phyloP scores from a whole-genome alignment of 2,329 filamentous ascomycete species.

The Cladophialophora exuberans region DNA sequence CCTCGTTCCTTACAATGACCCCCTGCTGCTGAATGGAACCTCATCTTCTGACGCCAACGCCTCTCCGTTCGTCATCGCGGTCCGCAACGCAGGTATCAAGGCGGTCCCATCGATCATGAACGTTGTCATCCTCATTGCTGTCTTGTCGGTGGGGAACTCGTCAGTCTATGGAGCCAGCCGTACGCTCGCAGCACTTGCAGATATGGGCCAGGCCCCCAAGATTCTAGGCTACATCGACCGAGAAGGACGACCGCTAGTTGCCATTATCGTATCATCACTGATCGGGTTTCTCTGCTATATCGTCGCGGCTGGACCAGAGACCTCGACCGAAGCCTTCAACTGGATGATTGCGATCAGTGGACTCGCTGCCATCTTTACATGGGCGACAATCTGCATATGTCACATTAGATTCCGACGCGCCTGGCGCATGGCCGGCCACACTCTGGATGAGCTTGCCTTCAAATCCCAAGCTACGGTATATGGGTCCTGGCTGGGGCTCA shows the following conservation, averaged over 20 bases:
- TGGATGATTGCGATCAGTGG: constrained; percentile 81
- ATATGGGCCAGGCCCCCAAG: constrained; percentile 79
- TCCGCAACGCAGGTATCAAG: constrained; percentile 78
- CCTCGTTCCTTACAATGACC: constrained; percentile 74
- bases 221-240: constrained; percentile 81
- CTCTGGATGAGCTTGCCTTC: constrained; percentile 67
- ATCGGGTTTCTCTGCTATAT: constrained; percentile 79
- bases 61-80: constrained; percentile 92
- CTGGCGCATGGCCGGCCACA: constrained; percentile 62
- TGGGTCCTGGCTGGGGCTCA: constrained; percentile 66
- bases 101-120: constrained; percentile 90
- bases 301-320: constrained; percentile 56
- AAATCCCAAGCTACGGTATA: constrained; percentile 61
- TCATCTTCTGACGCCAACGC: constrained; percentile 69
- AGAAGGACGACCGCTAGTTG: constrained; percentile 75
- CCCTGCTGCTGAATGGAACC: constrained; percentile 61
- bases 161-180: constrained; percentile 89
- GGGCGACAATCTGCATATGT: constrained; percentile 67
- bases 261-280: constrained; percentile 68
- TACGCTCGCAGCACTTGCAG: constrained; percentile 85
- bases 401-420: constrained; percentile 70
- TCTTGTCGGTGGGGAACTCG: constrained; percentile 88
- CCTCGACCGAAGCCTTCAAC: constrained; percentile 61
- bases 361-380: constrained; percentile 74
- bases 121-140: constrained; percentile 87